Percentiles rank a stretch among this genome's conserved stretches.
These are phyloP conservation scores for Colletotrichum tropicale DNA, from an alignment of 2,329 filamentous ascomycete genomes.

Conservation along the genomic window DNA sequence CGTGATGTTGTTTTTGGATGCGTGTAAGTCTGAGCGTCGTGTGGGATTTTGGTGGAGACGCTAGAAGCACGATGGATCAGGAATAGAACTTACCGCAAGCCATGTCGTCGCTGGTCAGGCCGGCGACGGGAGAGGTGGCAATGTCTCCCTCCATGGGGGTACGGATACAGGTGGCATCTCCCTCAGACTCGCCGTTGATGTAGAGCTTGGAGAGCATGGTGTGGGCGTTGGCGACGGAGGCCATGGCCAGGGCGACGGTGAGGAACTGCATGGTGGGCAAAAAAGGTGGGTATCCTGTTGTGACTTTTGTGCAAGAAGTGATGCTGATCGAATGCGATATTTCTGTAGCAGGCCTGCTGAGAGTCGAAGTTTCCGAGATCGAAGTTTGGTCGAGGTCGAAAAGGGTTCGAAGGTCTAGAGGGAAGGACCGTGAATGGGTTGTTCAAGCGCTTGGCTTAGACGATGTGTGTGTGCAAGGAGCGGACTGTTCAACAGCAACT, in stretches of 20 bases:
- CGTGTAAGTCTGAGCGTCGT: not conserved
- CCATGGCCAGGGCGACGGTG: conserved; percentile 36
- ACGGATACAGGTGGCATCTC: conserved; percentile 74
- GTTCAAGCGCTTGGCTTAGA: conserved; percentile 13
- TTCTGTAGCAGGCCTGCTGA: conserved; percentile 18
- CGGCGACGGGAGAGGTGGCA: conserved; percentile 61
- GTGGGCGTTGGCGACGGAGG: conserved; percentile 53
- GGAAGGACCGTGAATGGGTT: conserved; percentile 11
- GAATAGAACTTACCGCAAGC: conserved; percentile 64
- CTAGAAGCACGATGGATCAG: conserved; percentile 12
- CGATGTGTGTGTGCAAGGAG: not conserved
- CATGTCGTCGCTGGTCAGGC: conserved; percentile 66
- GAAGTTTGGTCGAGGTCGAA: not conserved
- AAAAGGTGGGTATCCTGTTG: conserved; percentile 2
- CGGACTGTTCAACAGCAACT: conserved; percentile 22
- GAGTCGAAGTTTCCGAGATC: not conserved
- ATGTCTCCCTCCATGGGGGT: conserved; percentile 60
- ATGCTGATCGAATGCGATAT: not conserved
- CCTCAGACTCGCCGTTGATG: conserved; percentile 66
- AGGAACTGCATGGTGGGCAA: conserved; percentile 40
- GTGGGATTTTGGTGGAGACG: conserved; percentile 1
- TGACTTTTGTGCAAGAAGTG: not conserved
- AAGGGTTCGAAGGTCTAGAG: not conserved
- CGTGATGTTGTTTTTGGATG: conserved; percentile 7
- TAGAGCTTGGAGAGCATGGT: conserved; percentile 69